Base-by-base conservation (phyloP, 2,329 filamentous ascomycete genomes). In the Penicillium sclerotiorum region DNA sequence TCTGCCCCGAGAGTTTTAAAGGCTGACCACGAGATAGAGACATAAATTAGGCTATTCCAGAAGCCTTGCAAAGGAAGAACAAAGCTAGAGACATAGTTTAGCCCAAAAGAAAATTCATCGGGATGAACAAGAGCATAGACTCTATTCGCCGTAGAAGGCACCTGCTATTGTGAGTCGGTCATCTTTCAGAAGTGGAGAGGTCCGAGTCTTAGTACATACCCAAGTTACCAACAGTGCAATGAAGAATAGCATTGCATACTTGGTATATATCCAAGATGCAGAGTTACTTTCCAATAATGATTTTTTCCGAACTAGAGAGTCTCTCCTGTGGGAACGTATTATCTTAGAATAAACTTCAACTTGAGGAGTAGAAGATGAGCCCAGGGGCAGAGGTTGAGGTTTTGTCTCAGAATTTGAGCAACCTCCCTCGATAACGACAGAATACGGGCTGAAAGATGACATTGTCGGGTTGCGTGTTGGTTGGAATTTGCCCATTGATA, bases 51-150 rank as follows among this genome's bases (percentile, higher is more conserved):
- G 15, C 85, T 82, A 66, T 95, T 95, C 89, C 89, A 94, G 62
- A 92, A 88, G 0, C 90, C 90, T 65, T 95, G 90, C 0, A 91
- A 78, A 0, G 90, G 89, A 8, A 95, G 78, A 1, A 94, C 89
- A 33, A 90, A 79, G 0, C 87, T 84, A 18, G 87, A 86, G 56
- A 85, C 81, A 56, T 87, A 84, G 60, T 89, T 84, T 20, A 94
- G 80, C 0, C 78, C 74, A 22, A 85, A 78, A 12, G 76, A 79
- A 0, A 79, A 71, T 4, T 77, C 50, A 21, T 79, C 71, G 0
- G 78, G 73, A 61, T 87, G 76, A 8, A 84, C 76, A 13, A 91
- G 76, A 3, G 83, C 83, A 69, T 88, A 91, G 13, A 92, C 80
- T 8, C 90, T 80, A 67, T 95, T 94, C 52, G 87, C 80, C 18